Evolutionary conservation across 352 stramenopile species (phyloP), one percentile per base, ranked within the genome.

Genomic region (Pythium dissimile): DNA sequence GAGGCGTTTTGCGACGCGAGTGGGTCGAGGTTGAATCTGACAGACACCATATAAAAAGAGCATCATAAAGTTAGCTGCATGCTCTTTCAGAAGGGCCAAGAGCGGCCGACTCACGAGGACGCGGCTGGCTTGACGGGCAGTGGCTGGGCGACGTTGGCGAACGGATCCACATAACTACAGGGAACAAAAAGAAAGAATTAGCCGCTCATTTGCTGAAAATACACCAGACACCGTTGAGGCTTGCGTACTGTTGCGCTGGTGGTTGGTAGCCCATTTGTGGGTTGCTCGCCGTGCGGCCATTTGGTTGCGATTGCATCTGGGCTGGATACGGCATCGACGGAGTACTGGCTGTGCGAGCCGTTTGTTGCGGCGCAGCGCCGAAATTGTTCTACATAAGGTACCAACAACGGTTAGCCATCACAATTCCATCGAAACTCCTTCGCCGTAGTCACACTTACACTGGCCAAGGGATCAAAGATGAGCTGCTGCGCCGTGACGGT

Each of bases 401-500:
- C n/a, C n/a, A n/a, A n/a, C n/a, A n/a, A n/a, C n/a, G n/a, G n/a
- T n/a, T n/a, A n/a, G n/a, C n/a, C 13, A 45, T 24, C 38, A 42
- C 16, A 10, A 42, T n/a, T n/a, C n/a, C n/a, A n/a, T n/a, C n/a
- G n/a, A n/a, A n/a, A n/a, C n/a, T n/a, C n/a, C n/a, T n/a, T n/a
- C n/a, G n/a, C n/a, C n/a, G n/a, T n/a, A n/a, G 37, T 3, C 15
- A 39, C 10, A 78, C 76, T 58, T 64, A 91, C 81, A 46, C 62
- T 75, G 18, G 67, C 77, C 6, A 93, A 58, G 10, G 80, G 84
- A 60, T 93, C 84, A 48, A 93, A 93, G 9, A 89, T 69, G 57
- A 93, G 54, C 27, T 78, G 54, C 57, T 90, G 79, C 21, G 75
- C 84, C 5, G 84, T 77, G 7, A 88, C 70, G 24, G 62, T 88